Conservation (phyloP, 164 flowering plant genomes). For the Warburgia ugandensis region DNA sequence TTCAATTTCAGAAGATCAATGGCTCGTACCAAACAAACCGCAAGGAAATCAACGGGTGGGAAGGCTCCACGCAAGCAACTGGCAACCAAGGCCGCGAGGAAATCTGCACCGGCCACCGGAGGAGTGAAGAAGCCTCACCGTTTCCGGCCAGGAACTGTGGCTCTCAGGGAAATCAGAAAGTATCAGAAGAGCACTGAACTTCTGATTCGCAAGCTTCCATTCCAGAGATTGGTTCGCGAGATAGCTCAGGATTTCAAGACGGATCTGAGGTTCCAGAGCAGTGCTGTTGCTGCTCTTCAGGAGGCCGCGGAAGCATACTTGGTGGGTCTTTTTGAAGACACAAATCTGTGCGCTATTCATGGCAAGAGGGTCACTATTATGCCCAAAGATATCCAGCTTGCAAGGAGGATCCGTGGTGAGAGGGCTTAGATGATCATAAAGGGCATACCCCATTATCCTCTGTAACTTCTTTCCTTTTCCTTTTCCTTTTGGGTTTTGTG, state of each 20-base stretch:
- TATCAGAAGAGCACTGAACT: conserved; percentile 16
- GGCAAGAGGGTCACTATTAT: conserved; percentile 17
- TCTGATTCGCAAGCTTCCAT: conserved; percentile 11
- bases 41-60: conserved; percentile 14
- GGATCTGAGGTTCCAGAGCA: conserved; percentile 9
- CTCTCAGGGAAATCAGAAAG: conserved; percentile 11
- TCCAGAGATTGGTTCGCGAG: conserved; percentile 9
- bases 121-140: conserved; percentile 13
- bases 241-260: conserved; percentile 16
- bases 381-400: conserved; percentile 17
- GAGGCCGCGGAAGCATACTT: conserved; percentile 16
- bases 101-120: conserved; percentile 14
- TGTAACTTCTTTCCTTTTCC: not conserved
- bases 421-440: conserved; percentile 5
- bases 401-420: conserved; percentile 14
- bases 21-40: conserved; percentile 19
- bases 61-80: conserved; percentile 15
- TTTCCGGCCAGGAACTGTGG: conserved; percentile 12
- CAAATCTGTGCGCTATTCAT: conserved; percentile 15
- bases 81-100: conserved; percentile 13
- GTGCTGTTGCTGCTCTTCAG: conserved; percentile 11
- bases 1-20: too few species aligned
- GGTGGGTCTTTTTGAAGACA: conserved; percentile 17
- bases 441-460: too few species aligned
- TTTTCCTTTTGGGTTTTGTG: not conserved